phyloP scores from a whole-genome alignment of 1,284 basidiomycete species.

The Moesziomyces parantarcticus region DNA sequence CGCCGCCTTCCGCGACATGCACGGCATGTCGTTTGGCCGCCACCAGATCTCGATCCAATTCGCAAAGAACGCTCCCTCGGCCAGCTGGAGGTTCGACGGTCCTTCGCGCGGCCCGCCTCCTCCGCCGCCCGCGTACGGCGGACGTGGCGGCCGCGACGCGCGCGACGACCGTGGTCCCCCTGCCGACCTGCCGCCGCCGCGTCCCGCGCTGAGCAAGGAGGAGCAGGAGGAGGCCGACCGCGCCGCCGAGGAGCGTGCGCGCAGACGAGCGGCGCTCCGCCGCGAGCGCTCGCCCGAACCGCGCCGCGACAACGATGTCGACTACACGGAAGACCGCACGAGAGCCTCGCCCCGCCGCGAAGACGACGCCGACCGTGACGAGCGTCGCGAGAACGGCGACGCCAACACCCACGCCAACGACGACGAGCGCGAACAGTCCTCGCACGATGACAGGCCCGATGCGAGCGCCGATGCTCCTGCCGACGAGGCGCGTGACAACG shows the following conservation, averaged over 20 bases:
- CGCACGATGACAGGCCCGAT: slow-evolving; percentile 16
- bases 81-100: slow-evolving; percentile 57
- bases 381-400: slow-evolving; percentile 32
- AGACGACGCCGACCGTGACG: slow-evolving; percentile 31
- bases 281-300: slow-evolving; percentile 43
- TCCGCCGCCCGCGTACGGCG: slow-evolving; percentile 40
- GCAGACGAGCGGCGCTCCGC: slow-evolving; percentile 36
- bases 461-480: slow-evolving; percentile 8
- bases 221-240: slow-evolving; percentile 50
- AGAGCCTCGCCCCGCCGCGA: slow-evolving; percentile 26
- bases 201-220: slow-evolving; percentile 31
- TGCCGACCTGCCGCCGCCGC: slow-evolving; percentile 22
- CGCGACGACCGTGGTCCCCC: slow-evolving; percentile 27
- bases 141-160: slow-evolving; percentile 29
- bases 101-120: slow-evolving; percentile 45
- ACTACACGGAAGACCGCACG: slow-evolving; percentile 38
- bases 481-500: slow-evolving; percentile 1
- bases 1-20: slow-evolving; percentile 59
- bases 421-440: slow-evolving; percentile 12
- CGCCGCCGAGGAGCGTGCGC: slow-evolving; percentile 47
- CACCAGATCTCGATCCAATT: slow-evolving; percentile 58
- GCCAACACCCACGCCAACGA: slow-evolving; percentile 16
- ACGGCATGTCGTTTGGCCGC: slow-evolving; percentile 58
- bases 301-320: slow-evolving; percentile 32
- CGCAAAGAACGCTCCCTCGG: slow-evolving; percentile 59